A percentile compares a stretch with the other conserved stretches of the same genome.
Conservation (phyloP, 768 basidiomycete genomes). For the Trichaptum fuscoviolaceum region DNA sequence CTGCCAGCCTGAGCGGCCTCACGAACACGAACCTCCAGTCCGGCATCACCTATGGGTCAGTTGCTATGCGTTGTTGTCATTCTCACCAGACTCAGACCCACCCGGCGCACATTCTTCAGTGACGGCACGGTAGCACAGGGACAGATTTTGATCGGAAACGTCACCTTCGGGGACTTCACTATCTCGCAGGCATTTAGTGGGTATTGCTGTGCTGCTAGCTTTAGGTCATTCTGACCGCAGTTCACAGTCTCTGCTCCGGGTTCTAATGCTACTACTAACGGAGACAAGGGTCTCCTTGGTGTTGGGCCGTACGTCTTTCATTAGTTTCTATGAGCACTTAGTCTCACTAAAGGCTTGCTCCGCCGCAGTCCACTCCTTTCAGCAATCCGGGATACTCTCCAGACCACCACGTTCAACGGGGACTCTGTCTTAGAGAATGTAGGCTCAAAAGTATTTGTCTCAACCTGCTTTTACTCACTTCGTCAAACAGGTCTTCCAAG, state of each 20-base stretch:
- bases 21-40: not conserved
- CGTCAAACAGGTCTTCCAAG: not conserved
- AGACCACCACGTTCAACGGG: not conserved
- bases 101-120: not conserved
- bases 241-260: not conserved
- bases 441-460: not conserved
- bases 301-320: not conserved
- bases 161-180: conserved; percentile 4
- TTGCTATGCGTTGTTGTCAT: not conserved
- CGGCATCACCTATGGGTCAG: conserved; percentile 2
- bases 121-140: conserved; percentile 3
- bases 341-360: not conserved
- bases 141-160: conserved; percentile 2
- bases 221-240: not conserved
- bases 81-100: not conserved
- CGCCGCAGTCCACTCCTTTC: conserved; percentile 3
- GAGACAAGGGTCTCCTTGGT: conserved; percentile 2
- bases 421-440: not conserved
- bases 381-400: conserved; percentile 2
- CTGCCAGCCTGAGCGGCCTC: not conserved
- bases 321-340: not conserved
- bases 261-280: conserved; percentile 2
- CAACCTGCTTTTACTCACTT: not conserved
- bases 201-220: not conserved
- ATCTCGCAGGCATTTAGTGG: not conserved